Percentiles rank a stretch among this genome's conserved stretches.
phyloP scores from a whole-genome alignment of 495 filamentous ascomycete species.

The Hypoxylon lienhwacheense region DNA sequence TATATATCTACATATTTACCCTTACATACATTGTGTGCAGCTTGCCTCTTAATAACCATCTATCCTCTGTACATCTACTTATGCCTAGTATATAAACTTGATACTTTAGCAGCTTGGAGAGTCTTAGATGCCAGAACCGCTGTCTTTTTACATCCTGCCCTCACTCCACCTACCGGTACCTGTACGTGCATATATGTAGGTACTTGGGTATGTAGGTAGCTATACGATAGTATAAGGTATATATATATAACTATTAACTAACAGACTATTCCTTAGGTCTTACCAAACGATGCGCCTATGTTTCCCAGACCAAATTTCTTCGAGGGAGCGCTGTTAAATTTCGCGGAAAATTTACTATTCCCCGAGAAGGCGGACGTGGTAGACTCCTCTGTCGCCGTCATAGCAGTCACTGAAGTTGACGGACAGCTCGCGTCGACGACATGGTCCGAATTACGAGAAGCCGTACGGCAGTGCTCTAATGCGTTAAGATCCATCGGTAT shows the following conservation, averaged over 20 bases:
- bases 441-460: conserved; percentile 80
- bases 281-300: conserved; percentile 65
- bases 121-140: too few relatives aligned
- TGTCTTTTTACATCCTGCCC: too few relatives aligned
- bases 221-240: too few relatives aligned
- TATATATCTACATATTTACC: too few relatives aligned
- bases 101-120: neutral
- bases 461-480: conserved; percentile 71
- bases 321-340: conserved; percentile 74
- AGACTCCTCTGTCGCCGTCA: conserved; percentile 66
- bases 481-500: conserved; percentile 68
- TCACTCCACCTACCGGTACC: too few relatives aligned
- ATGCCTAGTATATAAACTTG: too few relatives aligned
- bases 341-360: conserved; percentile 89
- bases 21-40: neutral
- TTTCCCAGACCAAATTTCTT: conserved; percentile 90
- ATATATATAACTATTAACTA: too few relatives aligned
- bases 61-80: too few relatives aligned
- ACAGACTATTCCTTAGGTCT: conserved; percentile 55
- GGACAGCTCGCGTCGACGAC: conserved; percentile 64
- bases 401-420: conserved; percentile 70
- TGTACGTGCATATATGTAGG: too few relatives aligned
- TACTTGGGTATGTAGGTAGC: too few relatives aligned
- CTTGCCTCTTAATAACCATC: neutral
- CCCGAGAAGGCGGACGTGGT: conserved; percentile 55